Base-by-base conservation (phyloP, 768 basidiomycete genomes). In the Amanita muscaria region DNA sequence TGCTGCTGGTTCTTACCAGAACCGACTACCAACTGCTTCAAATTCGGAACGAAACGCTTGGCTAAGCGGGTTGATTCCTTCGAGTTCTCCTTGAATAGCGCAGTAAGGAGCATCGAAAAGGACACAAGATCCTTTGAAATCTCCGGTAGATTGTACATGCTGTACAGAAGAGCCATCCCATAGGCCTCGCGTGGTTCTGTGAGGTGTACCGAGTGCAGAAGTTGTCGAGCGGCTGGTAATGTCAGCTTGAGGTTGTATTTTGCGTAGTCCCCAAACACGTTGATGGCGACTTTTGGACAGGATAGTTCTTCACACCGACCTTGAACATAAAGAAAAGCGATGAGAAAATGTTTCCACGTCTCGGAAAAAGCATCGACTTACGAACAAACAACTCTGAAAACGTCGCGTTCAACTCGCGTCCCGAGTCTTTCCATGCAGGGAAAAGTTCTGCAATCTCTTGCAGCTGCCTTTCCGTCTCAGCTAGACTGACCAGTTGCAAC, bases 221-320 rank as follows among this genome's bases (percentile, higher is more conserved):
- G 71, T 32, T 67, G 69, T 3, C 73, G 79, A 1, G 71, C 82
- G 2, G 71, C 76, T 0, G 63, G 50, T 8, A 74, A 61, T 2
- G 74, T 71, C 11, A 84, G 65, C 16, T 64, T 57, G 14, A 84
- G 51, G 40, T 74, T 71, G 57, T 83, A 81, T 55, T 77, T 79
- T 11, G 77, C 64, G 46, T 72, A 80, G 54, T 84, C 63, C 16
- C 75, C 73, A 54, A 81, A 80, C 16, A 82, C 73, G 25, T 72
- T 62, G 10, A 86, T 62, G 3, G 80, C 79, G 30, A 83, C 68
- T 19, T 61, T 52, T 3, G 77, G 75, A 46, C 75, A 76, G 11
- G 61, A 55, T 1, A 83, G 68, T 52, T 80, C 70, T 48, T 72
- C 65, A 43, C 80, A 84, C 7, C 83, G 81, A 18, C 74, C 82